Evolutionary conservation across 192 early-diverging fungal genomes (phyloP).

Genomic region (Obelidium mucronatum): DNA sequence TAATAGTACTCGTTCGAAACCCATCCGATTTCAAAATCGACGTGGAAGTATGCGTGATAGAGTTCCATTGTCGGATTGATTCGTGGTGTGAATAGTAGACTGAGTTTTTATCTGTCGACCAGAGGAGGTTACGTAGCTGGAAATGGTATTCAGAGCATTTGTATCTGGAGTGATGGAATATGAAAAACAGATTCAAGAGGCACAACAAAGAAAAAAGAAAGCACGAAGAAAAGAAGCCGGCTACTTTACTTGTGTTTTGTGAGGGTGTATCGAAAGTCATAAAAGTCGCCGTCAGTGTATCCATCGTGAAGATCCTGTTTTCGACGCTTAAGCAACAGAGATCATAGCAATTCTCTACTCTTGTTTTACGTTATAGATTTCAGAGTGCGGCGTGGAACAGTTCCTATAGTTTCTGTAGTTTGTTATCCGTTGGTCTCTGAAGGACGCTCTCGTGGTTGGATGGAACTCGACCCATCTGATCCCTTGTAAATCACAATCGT

Average conservation of each 20-base stretch:
- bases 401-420: constrained; percentile 58
- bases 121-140: constrained; percentile 70
- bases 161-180: constrained; percentile 31
- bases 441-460: constrained; percentile 48
- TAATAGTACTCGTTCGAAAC: constrained; percentile 61
- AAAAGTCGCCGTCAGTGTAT: constrained; percentile 1
- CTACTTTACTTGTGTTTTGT: constrained; percentile 15
- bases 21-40: constrained; percentile 23
- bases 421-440: constrained; percentile 51
- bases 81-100: constrained; percentile 52
- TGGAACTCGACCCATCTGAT: constrained; percentile 57
- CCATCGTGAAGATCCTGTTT: constrained; percentile 8
- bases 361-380: too few relatives aligned
- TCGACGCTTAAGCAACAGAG: too few relatives aligned
- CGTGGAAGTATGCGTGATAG: neutral
- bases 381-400: constrained; percentile 27
- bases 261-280: constrained; percentile 31
- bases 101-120: constrained; percentile 64
- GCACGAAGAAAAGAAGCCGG: too few relatives aligned
- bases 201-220: too few relatives aligned
- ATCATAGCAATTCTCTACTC: too few relatives aligned
- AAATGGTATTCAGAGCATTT: constrained; percentile 67
- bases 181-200: too few relatives aligned
- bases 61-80: constrained; percentile 8
- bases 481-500: constrained; percentile 60